Evolutionary conservation across 345 rosid genomes (phyloP).

Genomic region (Aquilaria sinensis): DNA sequence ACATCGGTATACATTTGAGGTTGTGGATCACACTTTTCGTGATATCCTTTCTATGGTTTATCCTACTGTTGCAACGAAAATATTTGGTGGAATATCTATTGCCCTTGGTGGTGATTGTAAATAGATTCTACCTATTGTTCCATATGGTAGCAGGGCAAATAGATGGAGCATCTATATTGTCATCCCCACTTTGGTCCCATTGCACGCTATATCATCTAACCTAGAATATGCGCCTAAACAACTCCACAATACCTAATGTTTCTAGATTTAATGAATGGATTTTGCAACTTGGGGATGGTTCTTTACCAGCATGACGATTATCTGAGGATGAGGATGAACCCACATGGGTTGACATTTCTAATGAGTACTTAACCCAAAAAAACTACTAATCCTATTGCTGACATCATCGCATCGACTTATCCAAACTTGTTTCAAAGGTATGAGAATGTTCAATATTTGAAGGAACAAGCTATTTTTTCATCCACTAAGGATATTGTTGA

Average conservation of each 20-base stretch:
- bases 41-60: not conserved
- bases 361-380: not conserved
- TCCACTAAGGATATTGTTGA: not conserved
- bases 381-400: not conserved
- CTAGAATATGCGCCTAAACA: not conserved
- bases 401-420: not conserved
- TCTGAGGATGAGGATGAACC: too few species aligned
- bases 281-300: not conserved
- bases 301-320: too few species aligned
- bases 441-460: too few species aligned
- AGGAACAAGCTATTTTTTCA: not conserved
- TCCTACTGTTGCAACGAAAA: not conserved
- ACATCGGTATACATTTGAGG: not conserved
- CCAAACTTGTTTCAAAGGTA: not conserved
- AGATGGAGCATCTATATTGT: too few species aligned
- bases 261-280: not conserved
- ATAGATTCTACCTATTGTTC: too few species aligned
- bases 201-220: too few species aligned
- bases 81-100: too few species aligned
- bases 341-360: not conserved
- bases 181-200: too few species aligned
- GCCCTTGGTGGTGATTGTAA: too few species aligned
- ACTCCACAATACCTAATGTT: not conserved
- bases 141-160: too few species aligned
- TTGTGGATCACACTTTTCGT: not conserved